Base-by-base conservation (phyloP, 371 early-diverging fungal species). In the Mortierella sp. region DNA sequence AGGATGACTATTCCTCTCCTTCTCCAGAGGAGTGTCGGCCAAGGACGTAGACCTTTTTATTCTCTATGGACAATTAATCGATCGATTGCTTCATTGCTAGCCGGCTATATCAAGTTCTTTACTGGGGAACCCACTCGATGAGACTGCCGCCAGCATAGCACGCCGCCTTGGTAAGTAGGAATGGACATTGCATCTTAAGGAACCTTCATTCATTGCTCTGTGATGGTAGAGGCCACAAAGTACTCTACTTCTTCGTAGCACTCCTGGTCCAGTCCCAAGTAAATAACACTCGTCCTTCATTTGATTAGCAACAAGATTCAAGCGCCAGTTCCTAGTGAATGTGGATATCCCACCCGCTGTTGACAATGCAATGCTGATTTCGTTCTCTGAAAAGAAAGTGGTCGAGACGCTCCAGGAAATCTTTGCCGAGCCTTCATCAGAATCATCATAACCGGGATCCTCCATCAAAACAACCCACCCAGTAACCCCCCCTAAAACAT, bases 81-180 rank as follows among this genome's bases (percentile, higher is more conserved):
- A 9, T 21, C 30, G 14, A 39, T 42, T 41, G 16, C 21, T 21
- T 10, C 9, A 8, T 14, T 7, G 30, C n/a, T 46, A 65, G 61
- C 53, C 65, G 0, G 53, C 66, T 0, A 56, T 61, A 10, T 72
- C 72, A 2, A 65, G 65, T 18, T 53, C 58, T 0, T 54, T 72
- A 16, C 66, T 72, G 18, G 72, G 72, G 9, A 66, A 27, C 38
- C 54, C 66, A 14, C 31, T 72, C 19, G 72, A 72, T 16, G 72
- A 72, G 14, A 58, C 72, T 0, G 57, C 72, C 1, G 66, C 72
- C 21, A 51, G 57, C 19, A 66, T 72, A 47, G 72, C 72, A 3
- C 61, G 65, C 14, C 65, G 72, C 18, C 57, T 71, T 10, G 72
- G 72, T 66, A 64, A 56, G 60, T n/a, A n/a, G n/a, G n/a, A n/a